Evolutionary conservation across 2,329 filamentous ascomycete species (phyloP), one percentile per base, ranked within the genome.

Genomic region (Lomentospora prolificans): DNA sequence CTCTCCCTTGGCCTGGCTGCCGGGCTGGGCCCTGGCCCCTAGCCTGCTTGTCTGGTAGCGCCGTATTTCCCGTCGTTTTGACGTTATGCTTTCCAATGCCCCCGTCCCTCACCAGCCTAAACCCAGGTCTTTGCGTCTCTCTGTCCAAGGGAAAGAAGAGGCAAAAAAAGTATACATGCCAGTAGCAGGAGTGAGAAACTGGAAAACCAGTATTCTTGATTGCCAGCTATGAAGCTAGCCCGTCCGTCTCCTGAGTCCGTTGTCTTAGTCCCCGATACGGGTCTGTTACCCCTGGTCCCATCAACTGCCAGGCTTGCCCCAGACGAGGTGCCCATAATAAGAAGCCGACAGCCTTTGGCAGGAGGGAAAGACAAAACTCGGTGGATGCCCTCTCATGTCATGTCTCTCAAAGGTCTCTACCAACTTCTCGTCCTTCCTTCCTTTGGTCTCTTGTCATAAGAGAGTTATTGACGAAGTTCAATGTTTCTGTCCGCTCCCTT

Each of bases 361-460:
- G 44, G 22, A 48, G 22, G 44, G 50, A 28, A 36, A 46, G 33
- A 53, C 14, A 44, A 44, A 44, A 53, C 36, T 27, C 24, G 12
- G 14, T 27, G 33, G 25, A 46, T 22, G 36, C 39, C 36, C 24
- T 46, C 25, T 33, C 52, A 17, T 31, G 17, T 25, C 17, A 48
- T 22, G 44, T 48, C 44, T 48, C 44, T 48, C 17, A n/a, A 48
- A 22, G 44, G 44, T 48, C 44, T 48, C 44, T 48, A 22, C 44
- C 44, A 48, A 48, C 44, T n/a, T n/a, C 44, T 48, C 44, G 44
- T 22, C 22, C 22, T 22, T 48, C 22, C 44, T 48, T 22, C 12
- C 44, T 19, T 48, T 12, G 22, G 17, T 33, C 30, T 22, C 1
- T 19, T 25, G 12, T 48, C 44, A 48, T 25, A 22, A 48, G 22